Conservation (phyloP, 1,139 yeast species). For the Geotrichum europaeum region DNA sequence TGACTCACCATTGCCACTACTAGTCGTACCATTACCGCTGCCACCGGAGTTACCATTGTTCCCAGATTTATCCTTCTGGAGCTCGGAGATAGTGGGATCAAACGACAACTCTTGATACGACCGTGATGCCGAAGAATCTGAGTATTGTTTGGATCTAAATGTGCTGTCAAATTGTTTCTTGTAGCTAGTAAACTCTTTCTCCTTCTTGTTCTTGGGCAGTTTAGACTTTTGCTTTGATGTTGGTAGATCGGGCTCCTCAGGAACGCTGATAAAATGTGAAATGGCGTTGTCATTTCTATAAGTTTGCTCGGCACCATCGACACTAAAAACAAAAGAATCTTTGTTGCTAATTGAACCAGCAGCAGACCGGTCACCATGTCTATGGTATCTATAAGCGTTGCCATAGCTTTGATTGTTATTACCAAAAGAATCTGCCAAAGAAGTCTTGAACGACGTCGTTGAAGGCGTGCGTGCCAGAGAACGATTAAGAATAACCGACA, state of each 20-base stretch:
- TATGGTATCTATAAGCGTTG: conserved; percentile 4
- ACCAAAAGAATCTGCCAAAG: conserved; percentile 45
- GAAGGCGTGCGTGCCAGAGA: conserved; percentile 74
- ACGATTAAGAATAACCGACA: conserved; percentile 64
- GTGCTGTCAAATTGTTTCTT: background rate
- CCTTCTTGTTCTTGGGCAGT: conserved; percentile 1
- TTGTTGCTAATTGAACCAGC: conserved; percentile 1
- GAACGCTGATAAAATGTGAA: conserved; percentile 7
- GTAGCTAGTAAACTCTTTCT: conserved; percentile 1
- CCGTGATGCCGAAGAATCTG: background rate
- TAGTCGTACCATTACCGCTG: background rate
- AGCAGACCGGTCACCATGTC: background rate
- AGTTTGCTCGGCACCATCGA: background rate
- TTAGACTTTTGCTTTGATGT: conserved; percentile 7
- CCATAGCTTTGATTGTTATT: conserved; percentile 14
- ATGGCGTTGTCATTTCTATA: background rate
- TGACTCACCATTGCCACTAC: conserved; percentile 8
- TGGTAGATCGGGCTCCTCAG: conserved; percentile 9
- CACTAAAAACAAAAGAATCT: conserved; percentile 2
- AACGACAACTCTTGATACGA: background rate
- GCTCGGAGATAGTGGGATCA: background rate
- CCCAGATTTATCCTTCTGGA: background rate
- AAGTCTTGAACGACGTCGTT: conserved; percentile 66
- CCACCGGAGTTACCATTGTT: background rate
- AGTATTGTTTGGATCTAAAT: background rate